A percentile compares a stretch with the other conserved stretches of the same genome.
Evolutionary conservation across 2,329 filamentous ascomycete species (phyloP).

Genomic region (Canariomyces notabilis): DNA sequence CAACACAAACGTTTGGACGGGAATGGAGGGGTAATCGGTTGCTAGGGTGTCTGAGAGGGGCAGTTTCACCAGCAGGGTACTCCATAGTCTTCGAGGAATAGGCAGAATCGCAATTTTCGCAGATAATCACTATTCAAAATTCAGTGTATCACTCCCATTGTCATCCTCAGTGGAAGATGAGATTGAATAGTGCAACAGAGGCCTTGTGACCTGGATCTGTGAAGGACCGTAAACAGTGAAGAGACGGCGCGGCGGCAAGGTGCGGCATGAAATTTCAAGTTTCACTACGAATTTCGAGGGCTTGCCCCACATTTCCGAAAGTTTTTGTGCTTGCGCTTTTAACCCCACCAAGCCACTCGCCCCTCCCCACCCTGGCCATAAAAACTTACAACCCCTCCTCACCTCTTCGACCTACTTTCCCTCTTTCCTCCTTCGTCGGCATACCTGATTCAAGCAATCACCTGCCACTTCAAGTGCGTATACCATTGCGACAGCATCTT

Average conservation of each 20-base stretch:
- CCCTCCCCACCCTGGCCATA: conserved; percentile 24
- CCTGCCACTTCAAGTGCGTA: conserved; percentile 26
- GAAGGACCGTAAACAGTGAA: conserved; percentile 14
- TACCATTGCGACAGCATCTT: conserved; percentile 4
- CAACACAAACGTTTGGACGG: conserved; percentile 4
- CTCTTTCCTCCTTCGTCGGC: conserved; percentile 26
- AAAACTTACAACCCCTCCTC: conserved; percentile 27
- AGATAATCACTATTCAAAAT: background rate
- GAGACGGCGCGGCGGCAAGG: conserved; percentile 20
- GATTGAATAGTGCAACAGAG: background rate
- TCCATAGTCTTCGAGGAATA: no score
- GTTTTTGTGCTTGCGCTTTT: conserved; percentile 21
- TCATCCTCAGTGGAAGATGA: background rate
- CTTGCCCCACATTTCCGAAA: conserved; percentile 23
- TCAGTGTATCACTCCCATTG: background rate
- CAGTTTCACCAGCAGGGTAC: no score
- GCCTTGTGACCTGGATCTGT: background rate
- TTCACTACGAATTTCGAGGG: conserved; percentile 18
- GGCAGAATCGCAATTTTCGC: background rate
- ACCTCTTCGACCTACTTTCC: conserved; percentile 18
- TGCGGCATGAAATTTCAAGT: conserved; percentile 16
- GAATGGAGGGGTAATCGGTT: conserved; percentile 15
- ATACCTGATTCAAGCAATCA: conserved; percentile 29
- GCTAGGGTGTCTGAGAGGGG: conserved; percentile 12
- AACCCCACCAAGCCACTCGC: conserved; percentile 21